Conservation (phyloP, 306 rosid genomes). For the Trichosanthes cucumerina region DNA sequence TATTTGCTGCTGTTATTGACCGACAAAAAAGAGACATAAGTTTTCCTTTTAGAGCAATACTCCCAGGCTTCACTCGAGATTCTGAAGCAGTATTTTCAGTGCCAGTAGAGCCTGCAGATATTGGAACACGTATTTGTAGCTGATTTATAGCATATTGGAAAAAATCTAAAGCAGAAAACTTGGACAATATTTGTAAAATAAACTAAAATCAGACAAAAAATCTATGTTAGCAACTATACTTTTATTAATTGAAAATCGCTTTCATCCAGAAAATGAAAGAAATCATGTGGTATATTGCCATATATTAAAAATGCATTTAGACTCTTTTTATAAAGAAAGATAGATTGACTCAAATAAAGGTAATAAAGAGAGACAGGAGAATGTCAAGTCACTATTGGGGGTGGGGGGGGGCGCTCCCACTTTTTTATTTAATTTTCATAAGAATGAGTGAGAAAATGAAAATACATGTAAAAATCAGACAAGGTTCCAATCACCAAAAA, state of each 20-base stretch:
- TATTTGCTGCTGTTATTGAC: conserved; percentile 83
- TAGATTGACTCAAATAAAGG: not conserved
- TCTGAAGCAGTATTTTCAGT: conserved; percentile 50
- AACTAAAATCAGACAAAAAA: not conserved
- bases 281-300: not conserved
- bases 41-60: conserved; percentile 61
- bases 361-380: not conserved
- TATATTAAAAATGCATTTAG: not conserved
- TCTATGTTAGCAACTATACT: not conserved
- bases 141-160: not conserved
- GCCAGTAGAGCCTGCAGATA: conserved; percentile 55
- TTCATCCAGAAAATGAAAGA: not conserved
- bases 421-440: not conserved
- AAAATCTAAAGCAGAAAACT: not conserved
- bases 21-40: conserved; percentile 89
- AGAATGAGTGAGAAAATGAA: not conserved
- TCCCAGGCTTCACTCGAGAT: conserved; percentile 64
- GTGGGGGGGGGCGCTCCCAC: too few species aligned
- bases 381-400: not conserved
- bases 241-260: not conserved
- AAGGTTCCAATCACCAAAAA: not conserved
- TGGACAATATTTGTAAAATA: not conserved
- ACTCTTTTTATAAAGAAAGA: not conserved
- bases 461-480: not conserved
- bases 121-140: not conserved